Conservation (phyloP, 208 protist species). For the Trypanosoma melophagium region DNA sequence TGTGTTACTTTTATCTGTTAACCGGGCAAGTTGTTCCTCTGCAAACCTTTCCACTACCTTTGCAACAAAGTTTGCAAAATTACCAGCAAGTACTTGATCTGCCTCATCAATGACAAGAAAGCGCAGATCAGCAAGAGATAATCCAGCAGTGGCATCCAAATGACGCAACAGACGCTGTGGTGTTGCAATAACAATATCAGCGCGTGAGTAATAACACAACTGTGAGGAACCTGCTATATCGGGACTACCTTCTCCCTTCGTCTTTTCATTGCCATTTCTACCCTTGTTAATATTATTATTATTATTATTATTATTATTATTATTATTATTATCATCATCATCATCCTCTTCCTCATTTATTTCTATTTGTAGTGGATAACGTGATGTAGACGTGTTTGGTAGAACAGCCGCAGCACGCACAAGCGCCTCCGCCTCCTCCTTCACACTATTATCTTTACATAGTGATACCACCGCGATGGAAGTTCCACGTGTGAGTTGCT, state of each 20-base stretch:
- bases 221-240: background rate
- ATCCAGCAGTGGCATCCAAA: slow-evolving; percentile 60
- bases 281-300: background rate
- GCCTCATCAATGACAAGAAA: slow-evolving; percentile 90
- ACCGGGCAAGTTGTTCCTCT: slow-evolving; percentile 37
- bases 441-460: slow-evolving; percentile 46
- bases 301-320: background rate
- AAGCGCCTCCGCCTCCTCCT: slow-evolving; percentile 50
- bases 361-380: background rate
- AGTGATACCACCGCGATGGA: slow-evolving; percentile 62
- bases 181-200: slow-evolving; percentile 80
- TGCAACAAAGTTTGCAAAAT: slow-evolving; percentile 72
- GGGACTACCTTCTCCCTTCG: too few species aligned
- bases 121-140: slow-evolving; percentile 59
- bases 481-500: slow-evolving; percentile 61
- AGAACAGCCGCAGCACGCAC: slow-evolving; percentile 44
- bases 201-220: slow-evolving; percentile 62
- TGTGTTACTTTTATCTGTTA: slow-evolving; percentile 3
- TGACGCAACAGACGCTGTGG: slow-evolving; percentile 83
- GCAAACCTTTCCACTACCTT: slow-evolving; percentile 82
- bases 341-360: background rate
- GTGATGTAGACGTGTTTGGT: background rate
- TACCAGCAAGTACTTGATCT: slow-evolving; percentile 82
- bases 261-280: background rate
- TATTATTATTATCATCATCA: background rate